Evolutionary conservation across 352 stramenopile species (phyloP), one percentile per base, ranked within the genome.

Genomic region (Globisporangium megalacanthum): DNA sequence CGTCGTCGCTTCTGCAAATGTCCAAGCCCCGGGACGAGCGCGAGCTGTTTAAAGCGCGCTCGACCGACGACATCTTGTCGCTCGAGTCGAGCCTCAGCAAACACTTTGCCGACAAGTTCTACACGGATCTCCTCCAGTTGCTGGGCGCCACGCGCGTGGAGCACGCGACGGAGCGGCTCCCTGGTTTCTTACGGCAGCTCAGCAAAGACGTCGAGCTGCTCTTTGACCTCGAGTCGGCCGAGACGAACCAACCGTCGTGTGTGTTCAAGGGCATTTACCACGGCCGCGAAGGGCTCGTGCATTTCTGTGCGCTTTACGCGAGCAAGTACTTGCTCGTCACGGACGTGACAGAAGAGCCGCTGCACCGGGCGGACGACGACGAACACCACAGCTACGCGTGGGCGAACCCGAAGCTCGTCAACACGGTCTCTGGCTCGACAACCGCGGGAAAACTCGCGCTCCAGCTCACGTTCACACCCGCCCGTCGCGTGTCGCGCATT

Each of bases 211-310:
- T 89, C 0, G 85, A 95, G 64, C 57, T 95, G 29, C 73, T 86
- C 33, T 95, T 95, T 48, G 83, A 95, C 46, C 54, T 95, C 4
- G 85, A 95, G 53, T 90, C 85, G 7, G 62, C 75, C 36, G 85
- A 95, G 54, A 80, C 65, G 2, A 72, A 70, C 20, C 75, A 91
- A 60, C 80, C 83, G 46, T 89, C 78, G 37, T 93, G 83, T 39
- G 83, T 94, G 44, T 95, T 91, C 68, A 92, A 95, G 65, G 85
- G 85, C 48, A 82, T 92, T 25, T 95, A 93, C 68, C 83, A 95
- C 55, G 85, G 81, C 46, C 80, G 85, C 11, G 85, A 95, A 64
- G 85, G 85, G 7, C 86, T 95, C 52, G 85, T 92, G 51, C 81
- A 95, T 57, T 95, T 93, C 13, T 61, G 66, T 82, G 20, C 83